Base-by-base conservation (phyloP, 805 yeast genomes). In the Wickerhamomyces subpelliculosus region DNA sequence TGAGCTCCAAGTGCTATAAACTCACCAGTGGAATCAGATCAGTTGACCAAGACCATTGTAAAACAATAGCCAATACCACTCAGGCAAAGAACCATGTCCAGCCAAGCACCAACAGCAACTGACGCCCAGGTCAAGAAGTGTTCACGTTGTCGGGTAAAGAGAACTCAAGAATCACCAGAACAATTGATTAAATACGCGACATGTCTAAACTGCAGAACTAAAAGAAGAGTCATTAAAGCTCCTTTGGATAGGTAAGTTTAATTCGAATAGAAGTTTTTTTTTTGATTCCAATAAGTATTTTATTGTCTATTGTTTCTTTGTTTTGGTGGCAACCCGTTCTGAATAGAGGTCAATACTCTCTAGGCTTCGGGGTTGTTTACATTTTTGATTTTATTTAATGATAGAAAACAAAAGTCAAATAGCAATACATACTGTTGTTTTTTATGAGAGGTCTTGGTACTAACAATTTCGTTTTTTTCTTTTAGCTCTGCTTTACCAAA, bases 101-200 rank as follows among this genome's bases (percentile, higher is more conserved):
- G n/a, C n/a, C n/a, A 32, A 22, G 23, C 41, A 47, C 20, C 39
- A 43, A 11, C 11, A 18, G 16, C 17, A 11, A 8, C 30, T 4
- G 41, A 44, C 38, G 35, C 48, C 14, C 40, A 47, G 8, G 45
- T 60, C 8, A 62, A 57, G 47, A 68, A 68, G 39, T 68, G 73
- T 41, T 60, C 72, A 1, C 55, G 73, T 27, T 68, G 73, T 44
- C 49, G 72, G 14, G 67, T 64, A 18, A 67, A 63, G 32, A 44
- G 73, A 37, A 21, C 47, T 1, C 46, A 49, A 17, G 73, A 68
- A 42, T 46, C 53, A 8, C 37, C 46, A 3, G 62, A 55, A 6
- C 52, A 58, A 29, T 46, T 67, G 28, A 43, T 43, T n/a, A 64
- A 61, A 42, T 68, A 66, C 45, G 62, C 64, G n/a, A 68, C 73